Evolutionary conservation across 306 rosid species (phyloP), one percentile per base, ranked within the genome.

Genomic region (Pyrus betulifolia): DNA sequence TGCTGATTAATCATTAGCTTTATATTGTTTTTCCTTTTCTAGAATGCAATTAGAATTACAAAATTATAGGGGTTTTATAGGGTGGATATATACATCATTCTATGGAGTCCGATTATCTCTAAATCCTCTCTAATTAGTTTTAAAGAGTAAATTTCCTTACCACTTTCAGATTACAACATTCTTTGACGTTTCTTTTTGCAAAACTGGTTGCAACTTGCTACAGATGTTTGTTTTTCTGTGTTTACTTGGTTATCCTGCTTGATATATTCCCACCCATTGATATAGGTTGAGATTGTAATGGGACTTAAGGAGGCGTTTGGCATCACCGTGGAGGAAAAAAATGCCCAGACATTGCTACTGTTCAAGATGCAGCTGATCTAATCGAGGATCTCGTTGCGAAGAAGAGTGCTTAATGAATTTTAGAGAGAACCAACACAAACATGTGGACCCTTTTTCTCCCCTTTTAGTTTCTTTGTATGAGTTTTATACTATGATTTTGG

Each of bases 281-380:
- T 80, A 63, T 77, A 95, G 97, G 99, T 95, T 70, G 97, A 95
- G 90, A 95, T 95, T 82, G 98, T 92, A 87, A 92, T 92, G 98
- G 97, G 99, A 65, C 93, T 95, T 42, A 98, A 95, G 83, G 99
- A 95, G 86, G 92, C 79, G 22, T 95, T 92, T 33, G 90, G 89
- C 4, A 95, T 94, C 86, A 62, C 88, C 61, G 88, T 83, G 66
- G 91, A 85, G 73, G 98, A 94, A 84, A 97, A 94, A 63, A 91
- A 89, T n/a, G 97, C 98, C 19, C 97, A 91, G 88, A 73, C 76
- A 94, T 91, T 71, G 83, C 90, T 73, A 95, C 98, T 2, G 98
- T 95, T 72, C 96, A 92, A 79, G 97, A 95, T 33, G 98, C 98
- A 3, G 98, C 98, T 0, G 91, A 91, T 46, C 84, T 93, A 85